Conservation (phyloP, 1,284 basidiomycete genomes). For the Pseudozyma pruni region DNA sequence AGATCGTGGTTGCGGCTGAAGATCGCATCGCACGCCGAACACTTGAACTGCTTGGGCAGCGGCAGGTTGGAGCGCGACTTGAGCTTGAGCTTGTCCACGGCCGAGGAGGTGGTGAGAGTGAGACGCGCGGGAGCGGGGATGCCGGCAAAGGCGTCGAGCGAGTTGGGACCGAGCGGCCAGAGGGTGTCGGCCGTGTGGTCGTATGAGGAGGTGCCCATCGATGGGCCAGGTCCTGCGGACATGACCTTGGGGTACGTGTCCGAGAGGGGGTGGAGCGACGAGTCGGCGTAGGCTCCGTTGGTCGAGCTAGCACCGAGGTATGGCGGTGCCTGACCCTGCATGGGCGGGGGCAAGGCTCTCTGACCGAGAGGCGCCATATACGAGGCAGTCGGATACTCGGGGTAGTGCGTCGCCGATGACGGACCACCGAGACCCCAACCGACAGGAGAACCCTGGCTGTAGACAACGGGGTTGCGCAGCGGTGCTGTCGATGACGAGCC, state of each 20-base stretch:
- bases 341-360: constrained; percentile 6
- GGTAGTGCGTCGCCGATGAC: constrained; percentile 17
- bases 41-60: constrained; percentile 54
- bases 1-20: constrained; percentile 64
- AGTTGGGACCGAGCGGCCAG: constrained; percentile 38
- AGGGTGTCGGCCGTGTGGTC: constrained; percentile 33
- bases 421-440: constrained; percentile 19
- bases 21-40: constrained; percentile 56
- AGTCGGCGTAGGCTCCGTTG: constrained; percentile 23
- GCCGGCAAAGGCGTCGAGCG: constrained; percentile 43
- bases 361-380: constrained; percentile 27
- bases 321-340: constrained; percentile 13
- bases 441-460: constrained; percentile 32
- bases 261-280: constrained; percentile 15
- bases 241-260: constrained; percentile 25
- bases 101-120: constrained; percentile 34
- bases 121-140: constrained; percentile 24
- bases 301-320: constrained; percentile 23
- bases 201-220: constrained; percentile 15
- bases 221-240: constrained; percentile 9
- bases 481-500: constrained; percentile 25
- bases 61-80: constrained; percentile 34
- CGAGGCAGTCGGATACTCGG: constrained; percentile 40
- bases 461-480: constrained; percentile 39
- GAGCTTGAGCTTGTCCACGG: constrained; percentile 27